Evolutionary conservation across 345 rosid genomes (phyloP), one percentile per base, ranked within the genome.

Genomic region (Hibiscus tridactylites): DNA sequence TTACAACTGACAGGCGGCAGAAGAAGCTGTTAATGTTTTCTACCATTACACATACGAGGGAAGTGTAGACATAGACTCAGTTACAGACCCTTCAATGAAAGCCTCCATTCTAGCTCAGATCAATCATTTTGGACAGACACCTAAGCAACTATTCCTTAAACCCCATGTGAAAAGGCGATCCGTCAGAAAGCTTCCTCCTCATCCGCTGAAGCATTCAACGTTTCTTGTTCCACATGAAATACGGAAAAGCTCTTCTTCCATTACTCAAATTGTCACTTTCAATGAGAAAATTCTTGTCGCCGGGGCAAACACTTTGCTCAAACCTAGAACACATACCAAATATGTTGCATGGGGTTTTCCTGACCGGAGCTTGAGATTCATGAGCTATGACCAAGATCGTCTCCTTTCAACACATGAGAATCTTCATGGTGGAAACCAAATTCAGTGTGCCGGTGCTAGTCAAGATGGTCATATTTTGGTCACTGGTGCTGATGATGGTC

Each of bases 41-140:
- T 95, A 95, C 80, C 98, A 95, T 79, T 95, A 95, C 85, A 95
- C 99, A 15, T 95, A 92, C 33, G 99, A 95, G 81, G 99, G 99
- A 37, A 95, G 93, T 73, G 99, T 95, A 72, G 99, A 92, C 80
- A 95, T 95, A 68, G 99, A 95, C 84, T 88, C 94, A 4, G 99
- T 95, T 73, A 86, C 89, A 57, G 99, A 95, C 76, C 98, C 99
- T 37, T 97, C 98, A 24, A 83, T 95, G 99, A 95, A 95, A 85
- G 99, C 99, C 71, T 88, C 99, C 75, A 95, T 95, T 79, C 86
- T 95, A 59, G 99, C 99, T 29, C 99, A 95, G 75, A 95, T 95
- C 77, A 95, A 95, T 80, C 97, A 95, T 83, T 95, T 95, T 80
- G 99, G 99, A 50, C 99, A 95, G 83, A 92, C 99, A 61, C 99